Evolutionary conservation across 257 asterid genomes (phyloP).

Genomic region (Forsythia suspensa): DNA sequence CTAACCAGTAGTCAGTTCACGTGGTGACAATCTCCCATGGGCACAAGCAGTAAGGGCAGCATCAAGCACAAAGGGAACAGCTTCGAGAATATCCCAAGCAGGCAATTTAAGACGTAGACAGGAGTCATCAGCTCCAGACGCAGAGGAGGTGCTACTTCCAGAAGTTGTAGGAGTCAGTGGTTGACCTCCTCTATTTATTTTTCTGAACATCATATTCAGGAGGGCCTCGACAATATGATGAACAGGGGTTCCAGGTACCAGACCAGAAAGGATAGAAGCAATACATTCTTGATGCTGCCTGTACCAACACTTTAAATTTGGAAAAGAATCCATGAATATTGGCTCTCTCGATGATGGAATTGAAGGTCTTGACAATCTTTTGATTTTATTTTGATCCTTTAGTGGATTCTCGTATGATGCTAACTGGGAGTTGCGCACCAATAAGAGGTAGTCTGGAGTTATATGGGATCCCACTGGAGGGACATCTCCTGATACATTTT

Average conservation of each 20-base stretch:
- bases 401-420: constrained; percentile 50
- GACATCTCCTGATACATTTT: constrained; percentile 64
- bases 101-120: constrained; percentile 71
- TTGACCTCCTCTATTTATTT: constrained; percentile 62
- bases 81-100: constrained; percentile 99
- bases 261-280: constrained; percentile 78
- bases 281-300: constrained; percentile 89
- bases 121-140: constrained; percentile 66
- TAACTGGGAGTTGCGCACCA: constrained; percentile 72
- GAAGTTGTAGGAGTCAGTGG: constrained; percentile 67
- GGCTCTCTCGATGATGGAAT: constrained; percentile 59
- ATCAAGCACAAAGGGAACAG: constrained; percentile 96
- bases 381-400: constrained; percentile 46
- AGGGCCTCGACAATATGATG: constrained; percentile 89
- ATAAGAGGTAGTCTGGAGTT: constrained; percentile 83
- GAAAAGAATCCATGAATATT: constrained; percentile 80
- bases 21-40: constrained; percentile 89
- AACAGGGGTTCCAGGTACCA: constrained; percentile 87
- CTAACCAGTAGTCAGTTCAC: constrained; percentile 93
- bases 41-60: constrained; percentile 95
- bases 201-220: constrained; percentile 80
- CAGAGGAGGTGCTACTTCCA: constrained; percentile 75
- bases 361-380: constrained; percentile 52
- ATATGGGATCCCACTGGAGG: constrained; percentile 69
- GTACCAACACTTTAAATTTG: constrained; percentile 88